Percentiles rank a stretch among this genome's conserved stretches.
These are phyloP conservation scores for Tolypocladium endophyticum DNA, from an alignment of 2,329 filamentous ascomycete species.

Conservation along the genomic window DNA sequence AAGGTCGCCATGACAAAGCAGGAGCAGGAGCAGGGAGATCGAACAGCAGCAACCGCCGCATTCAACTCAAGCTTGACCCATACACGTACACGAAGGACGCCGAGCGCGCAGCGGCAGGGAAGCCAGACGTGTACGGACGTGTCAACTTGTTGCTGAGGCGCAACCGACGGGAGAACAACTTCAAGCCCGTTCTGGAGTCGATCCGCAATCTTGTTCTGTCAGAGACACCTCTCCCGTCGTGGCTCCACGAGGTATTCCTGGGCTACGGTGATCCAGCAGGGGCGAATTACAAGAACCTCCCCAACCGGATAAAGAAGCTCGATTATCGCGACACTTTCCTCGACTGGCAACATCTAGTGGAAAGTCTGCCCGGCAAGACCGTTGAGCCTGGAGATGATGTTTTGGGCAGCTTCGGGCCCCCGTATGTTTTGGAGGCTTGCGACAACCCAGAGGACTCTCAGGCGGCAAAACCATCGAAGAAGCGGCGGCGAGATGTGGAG, in stretches of 20 bases:
- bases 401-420: slow-evolving; percentile 68
- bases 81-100: slow-evolving; percentile 68
- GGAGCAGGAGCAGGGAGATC: slow-evolving; percentile 40
- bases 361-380: slow-evolving; percentile 78
- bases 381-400: slow-evolving; percentile 68
- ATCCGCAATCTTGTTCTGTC: slow-evolving; percentile 79
- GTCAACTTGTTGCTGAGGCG: slow-evolving; percentile 82
- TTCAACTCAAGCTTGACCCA: slow-evolving; percentile 75
- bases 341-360: slow-evolving; percentile 87
- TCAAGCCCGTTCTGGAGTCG: slow-evolving; percentile 85
- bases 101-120: slow-evolving; percentile 52
- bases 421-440: slow-evolving; percentile 69
- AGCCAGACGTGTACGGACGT: slow-evolving; percentile 67
- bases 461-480: slow-evolving; percentile 61
- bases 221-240: slow-evolving; percentile 75
- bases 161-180: slow-evolving; percentile 88
- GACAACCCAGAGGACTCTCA: slow-evolving; percentile 41
- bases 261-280: slow-evolving; percentile 89
- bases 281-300: slow-evolving; percentile 73
- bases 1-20: slow-evolving; percentile 63
- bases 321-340: slow-evolving; percentile 93
- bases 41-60: slow-evolving; percentile 58
- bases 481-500: slow-evolving; percentile 72
- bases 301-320: slow-evolving; percentile 66
- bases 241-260: slow-evolving; percentile 96